Evolutionary conservation across 2,329 filamentous ascomycete species (phyloP), one percentile per base, ranked within the genome.

Genomic region (Pyrenophora tritici-repentis): DNA sequence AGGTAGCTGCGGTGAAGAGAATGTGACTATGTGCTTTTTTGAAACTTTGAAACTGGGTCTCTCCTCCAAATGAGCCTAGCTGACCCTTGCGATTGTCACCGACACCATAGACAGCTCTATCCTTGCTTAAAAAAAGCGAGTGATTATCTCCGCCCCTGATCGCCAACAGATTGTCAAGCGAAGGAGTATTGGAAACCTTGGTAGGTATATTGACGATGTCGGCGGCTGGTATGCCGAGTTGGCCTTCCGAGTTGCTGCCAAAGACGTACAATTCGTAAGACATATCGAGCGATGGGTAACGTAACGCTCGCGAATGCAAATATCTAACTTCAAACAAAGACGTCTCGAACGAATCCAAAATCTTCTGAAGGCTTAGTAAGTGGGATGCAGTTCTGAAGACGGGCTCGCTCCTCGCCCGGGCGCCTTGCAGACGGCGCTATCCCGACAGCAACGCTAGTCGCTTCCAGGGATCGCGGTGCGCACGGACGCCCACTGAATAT

Each of bases 81-180:
- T 81, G 75, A 5, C 75, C 75, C 59, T 79, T 75, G 6, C 58
- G 67, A 67, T 83, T 78, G 51, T 86, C 83, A 1, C 91, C 91
- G 38, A 85, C 81, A 64, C 83, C 86, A 65, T 84, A 88, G 0
- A 92, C 76, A 1, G 75, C 61, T 0, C 87, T 86, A 20, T 78
- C 68, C 3, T 77, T 66, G n/a, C 82, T 83, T 9, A 91, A 77
- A 8, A 96, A 70, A 3, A 97, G 75, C 0, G 91, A 95, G 72
- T 97, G 93, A 66, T 97, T 97, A 1, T 92, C 92, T 3, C 93
- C 93, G 6, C 90, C 80, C 37, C 69, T 75, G 20, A 87, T 78
- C 12, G 67, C 62, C 12, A 37, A 35, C 18, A 72, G 24, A 2
- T 42, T 34, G 6, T 52, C 41, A 1, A 62, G 36, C 8, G 50